Conservation (phyloP, 257 asterid species). For the Nemophila menziesii region DNA sequence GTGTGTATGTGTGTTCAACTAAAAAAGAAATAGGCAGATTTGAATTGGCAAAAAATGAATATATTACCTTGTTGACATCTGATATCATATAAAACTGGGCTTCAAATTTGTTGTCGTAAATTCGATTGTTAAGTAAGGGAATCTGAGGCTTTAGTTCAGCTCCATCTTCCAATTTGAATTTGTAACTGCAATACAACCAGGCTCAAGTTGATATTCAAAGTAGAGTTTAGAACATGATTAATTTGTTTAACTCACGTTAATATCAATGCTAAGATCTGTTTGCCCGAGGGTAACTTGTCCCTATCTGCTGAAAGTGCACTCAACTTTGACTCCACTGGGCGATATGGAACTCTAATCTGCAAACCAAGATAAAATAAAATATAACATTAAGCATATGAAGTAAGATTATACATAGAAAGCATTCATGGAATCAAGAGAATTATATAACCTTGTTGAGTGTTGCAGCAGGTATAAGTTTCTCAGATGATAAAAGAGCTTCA, state of each 20-base stretch:
- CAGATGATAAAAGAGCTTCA: conserved; percentile 75
- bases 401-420: no score
- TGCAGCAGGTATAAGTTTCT: conserved; percentile 79
- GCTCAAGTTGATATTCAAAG: conserved; percentile 8
- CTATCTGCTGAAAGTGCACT: conserved; percentile 70
- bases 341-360: conserved; percentile 80
- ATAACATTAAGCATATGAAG: no score
- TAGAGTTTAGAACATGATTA: neutral
- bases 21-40: neutral
- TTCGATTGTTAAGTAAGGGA: conserved; percentile 88
- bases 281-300: conserved; percentile 89
- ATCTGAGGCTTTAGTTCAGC: conserved; percentile 81
- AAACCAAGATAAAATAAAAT: conserved; percentile 1
- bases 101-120: conserved; percentile 91
- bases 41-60: conserved; percentile 1
- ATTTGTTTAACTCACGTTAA: conserved; percentile 50
- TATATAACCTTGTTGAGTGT: conserved; percentile 58
- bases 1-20: neutral
- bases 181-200: conserved; percentile 57
- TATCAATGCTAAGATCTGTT: conserved; percentile 64
- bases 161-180: conserved; percentile 75
- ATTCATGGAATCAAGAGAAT: conserved; percentile 4
- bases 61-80: conserved; percentile 77
- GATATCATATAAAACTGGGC: conserved; percentile 96
- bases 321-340: conserved; percentile 77